phyloP scores from a whole-genome alignment of 306 rosid species.

The Vigna trinervia region DNA sequence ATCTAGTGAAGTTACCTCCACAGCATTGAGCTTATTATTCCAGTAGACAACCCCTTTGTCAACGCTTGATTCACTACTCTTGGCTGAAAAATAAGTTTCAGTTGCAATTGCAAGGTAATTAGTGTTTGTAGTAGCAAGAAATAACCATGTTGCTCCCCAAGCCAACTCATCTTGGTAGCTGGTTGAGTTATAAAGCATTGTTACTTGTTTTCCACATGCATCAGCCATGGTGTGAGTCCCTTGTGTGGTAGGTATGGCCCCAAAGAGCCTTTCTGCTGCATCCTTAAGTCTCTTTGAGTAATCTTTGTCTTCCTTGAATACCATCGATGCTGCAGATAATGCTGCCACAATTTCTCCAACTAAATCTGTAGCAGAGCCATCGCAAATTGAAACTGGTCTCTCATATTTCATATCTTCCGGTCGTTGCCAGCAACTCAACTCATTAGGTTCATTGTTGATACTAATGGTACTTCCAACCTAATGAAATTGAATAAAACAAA shows the following conservation, averaged over 20 bases:
- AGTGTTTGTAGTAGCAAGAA: conserved; percentile 61
- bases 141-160: conserved; percentile 91
- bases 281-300: conserved; percentile 57
- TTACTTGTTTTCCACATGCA: conserved; percentile 76
- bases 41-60: conserved; percentile 66
- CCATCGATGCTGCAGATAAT: conserved; percentile 80
- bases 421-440: conserved; percentile 75
- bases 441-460: conserved; percentile 47
- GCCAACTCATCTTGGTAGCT: conserved; percentile 73
- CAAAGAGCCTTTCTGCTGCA: conserved; percentile 60
- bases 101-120: conserved; percentile 63
- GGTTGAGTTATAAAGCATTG: conserved; percentile 62
- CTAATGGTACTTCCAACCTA: conserved; percentile 76
- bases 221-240: conserved; percentile 64
- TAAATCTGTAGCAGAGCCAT: conserved; percentile 72
- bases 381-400: conserved; percentile 70
- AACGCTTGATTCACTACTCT: conserved; percentile 49
- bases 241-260: conserved; percentile 54
- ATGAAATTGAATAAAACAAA: conserved; percentile 14
- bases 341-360: conserved; percentile 83
- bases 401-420: conserved; percentile 74
- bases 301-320: conserved; percentile 57
- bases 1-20: conserved; percentile 53
- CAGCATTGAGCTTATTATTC: conserved; percentile 81
- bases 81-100: conserved; percentile 50